Base-by-base conservation (phyloP, 305 asterid species). In the Ilex paraguariensis region DNA sequence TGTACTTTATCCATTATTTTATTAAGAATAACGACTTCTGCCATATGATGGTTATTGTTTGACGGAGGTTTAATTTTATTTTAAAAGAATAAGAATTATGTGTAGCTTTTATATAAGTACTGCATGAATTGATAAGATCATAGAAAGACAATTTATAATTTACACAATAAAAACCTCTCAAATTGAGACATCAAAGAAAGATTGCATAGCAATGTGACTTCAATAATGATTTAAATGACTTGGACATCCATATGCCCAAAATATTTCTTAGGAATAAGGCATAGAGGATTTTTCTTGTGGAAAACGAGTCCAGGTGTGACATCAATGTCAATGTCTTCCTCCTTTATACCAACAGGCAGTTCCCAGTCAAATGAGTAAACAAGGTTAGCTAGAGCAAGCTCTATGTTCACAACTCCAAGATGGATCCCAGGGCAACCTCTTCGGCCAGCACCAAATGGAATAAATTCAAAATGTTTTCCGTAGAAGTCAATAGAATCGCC, bases 231-330 rank as follows among this genome's bases (percentile, higher is more conserved):
- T 21, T 21, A 21, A 21, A 21, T 21, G 28, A 1, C 28, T 21
- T 21, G 28, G 28, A 36, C 42, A 36, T 36, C 9, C 42, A 36
- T 36, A 8, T 3, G 9, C 42, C 42, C 4, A 36, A 31, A 50
- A 7, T 36, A 11, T 13, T 50, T 16, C 14, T 32, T 62, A 31
- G 66, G 49, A 32, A 33, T 5, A 32, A 69, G 64, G 21, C 58
- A 54, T 15, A 70, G 70, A 30, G 70, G 51, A 17, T 13, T 70
- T 53, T 70, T 70, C 64, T 69, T 70, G 28, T 70, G 62, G 70
- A 59, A 39, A 39, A 66, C 54, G 31, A 70, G 28, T 12, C 75
- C 66, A 10, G 62, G 66, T 14, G 39, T 11, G 44, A 28, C 75
- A 13, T 59, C 46, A 6, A 5, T 14, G 36, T 65, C 69, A n/a